phyloP scores from a whole-genome alignment of 2,329 filamentous ascomycete species.

The Leptographium wingfieldii region DNA sequence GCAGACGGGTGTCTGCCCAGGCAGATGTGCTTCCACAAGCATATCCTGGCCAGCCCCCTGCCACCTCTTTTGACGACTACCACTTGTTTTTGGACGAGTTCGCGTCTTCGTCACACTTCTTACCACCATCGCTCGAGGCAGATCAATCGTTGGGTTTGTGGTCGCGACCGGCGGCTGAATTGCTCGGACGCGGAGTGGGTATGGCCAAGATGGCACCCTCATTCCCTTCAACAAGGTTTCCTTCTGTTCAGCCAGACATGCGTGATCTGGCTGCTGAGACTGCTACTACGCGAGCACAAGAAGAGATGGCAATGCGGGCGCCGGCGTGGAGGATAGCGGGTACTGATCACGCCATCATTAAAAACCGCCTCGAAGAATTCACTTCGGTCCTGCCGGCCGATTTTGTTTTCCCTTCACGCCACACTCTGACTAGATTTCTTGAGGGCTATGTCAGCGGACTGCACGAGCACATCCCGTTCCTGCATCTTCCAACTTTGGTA shows the following conservation, averaged over 20 bases:
- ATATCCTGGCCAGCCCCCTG: conserved; percentile 25
- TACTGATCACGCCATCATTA: conserved; percentile 41
- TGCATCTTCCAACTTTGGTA: conserved; percentile 55
- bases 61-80: conserved; percentile 39
- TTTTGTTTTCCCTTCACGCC: conserved; percentile 56
- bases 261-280: conserved; percentile 28
- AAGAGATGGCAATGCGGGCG: conserved; percentile 23
- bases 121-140: conserved; percentile 40
- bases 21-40: conserved; percentile 30
- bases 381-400: conserved; percentile 45
- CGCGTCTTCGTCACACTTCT: conserved; percentile 38
- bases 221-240: conserved; percentile 41
- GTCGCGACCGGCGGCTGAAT: conserved; percentile 29
- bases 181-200: conserved; percentile 22
- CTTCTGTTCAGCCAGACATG: conserved; percentile 40
- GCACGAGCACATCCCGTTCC: conserved; percentile 44
- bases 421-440: conserved; percentile 55
- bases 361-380: conserved; percentile 48
- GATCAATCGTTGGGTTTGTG: conserved; percentile 41
- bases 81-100: conserved; percentile 48
- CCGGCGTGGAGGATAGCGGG: conserved; percentile 36
- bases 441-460: conserved; percentile 60
- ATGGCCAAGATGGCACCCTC: conserved; percentile 34
- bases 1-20: conserved; percentile 25
- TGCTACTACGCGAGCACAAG: conserved; percentile 24